Evolutionary conservation across 768 basidiomycete species (phyloP).

Genomic region (Psilocybe sp.): DNA sequence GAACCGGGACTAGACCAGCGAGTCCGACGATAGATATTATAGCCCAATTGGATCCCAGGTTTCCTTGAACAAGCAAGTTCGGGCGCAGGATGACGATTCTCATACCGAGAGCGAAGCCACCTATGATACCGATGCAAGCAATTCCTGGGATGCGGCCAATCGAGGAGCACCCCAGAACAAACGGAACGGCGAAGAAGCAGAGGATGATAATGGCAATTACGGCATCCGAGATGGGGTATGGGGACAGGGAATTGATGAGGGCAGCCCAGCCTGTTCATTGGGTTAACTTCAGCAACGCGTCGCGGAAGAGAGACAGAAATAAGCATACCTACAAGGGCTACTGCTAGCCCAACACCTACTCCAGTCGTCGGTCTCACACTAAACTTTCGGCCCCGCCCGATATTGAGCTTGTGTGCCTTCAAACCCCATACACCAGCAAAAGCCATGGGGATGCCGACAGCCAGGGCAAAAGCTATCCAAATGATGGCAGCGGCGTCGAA

Average conservation of each 20-base stretch:
- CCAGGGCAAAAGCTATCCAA: slow-evolving; percentile 55
- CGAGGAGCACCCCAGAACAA: slow-evolving; percentile 51
- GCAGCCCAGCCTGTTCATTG: slow-evolving; percentile 58
- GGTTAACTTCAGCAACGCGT: background rate
- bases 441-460: slow-evolving; percentile 52
- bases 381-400: too few species aligned
- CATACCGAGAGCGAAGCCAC: slow-evolving; percentile 57
- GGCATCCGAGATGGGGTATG: slow-evolving; percentile 48
- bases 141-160: slow-evolving; percentile 48
- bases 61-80: slow-evolving; percentile 42
- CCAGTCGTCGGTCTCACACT: slow-evolving; percentile 45
- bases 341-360: slow-evolving; percentile 49
- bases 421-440: slow-evolving; percentile 55
- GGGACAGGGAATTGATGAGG: slow-evolving; percentile 51
- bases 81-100: slow-evolving; percentile 49
- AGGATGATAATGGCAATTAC: slow-evolving; percentile 48
- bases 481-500: slow-evolving; percentile 48
- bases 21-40: slow-evolving; percentile 45
- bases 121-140: slow-evolving; percentile 42
- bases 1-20: slow-evolving; percentile 37
- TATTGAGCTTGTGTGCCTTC: slow-evolving; percentile 11
- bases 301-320: slow-evolving; percentile 1
- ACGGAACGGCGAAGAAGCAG: slow-evolving; percentile 47
- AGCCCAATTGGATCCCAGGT: slow-evolving; percentile 42
- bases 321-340: slow-evolving; percentile 41